A percentile compares a stretch with the other conserved stretches of the same genome.
These are phyloP conservation scores for Saccharomycopsis capsularis DNA, from an alignment of 805 yeast species.

Conservation along the genomic window DNA sequence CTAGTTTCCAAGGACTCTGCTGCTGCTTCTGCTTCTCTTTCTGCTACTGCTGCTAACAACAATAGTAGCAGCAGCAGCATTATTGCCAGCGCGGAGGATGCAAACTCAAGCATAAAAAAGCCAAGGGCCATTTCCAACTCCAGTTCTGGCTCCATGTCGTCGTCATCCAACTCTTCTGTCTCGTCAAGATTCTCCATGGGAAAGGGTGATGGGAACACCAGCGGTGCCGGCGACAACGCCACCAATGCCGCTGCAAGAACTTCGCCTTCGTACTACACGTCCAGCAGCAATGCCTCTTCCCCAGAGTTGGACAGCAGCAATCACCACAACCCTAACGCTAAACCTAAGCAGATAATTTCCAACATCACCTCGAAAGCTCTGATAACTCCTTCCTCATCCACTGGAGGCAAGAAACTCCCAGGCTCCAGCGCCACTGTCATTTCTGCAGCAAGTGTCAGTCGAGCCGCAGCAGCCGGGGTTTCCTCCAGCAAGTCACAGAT, in stretches of 20 bases:
- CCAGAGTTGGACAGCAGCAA: constrained; percentile 4
- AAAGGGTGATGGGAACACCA: not conserved
- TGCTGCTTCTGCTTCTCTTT: constrained; percentile 1
- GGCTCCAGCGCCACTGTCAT: not conserved
- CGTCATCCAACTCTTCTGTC: not conserved
- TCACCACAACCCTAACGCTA: not conserved
- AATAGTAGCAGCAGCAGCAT: not conserved
- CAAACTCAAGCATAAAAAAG: not conserved
- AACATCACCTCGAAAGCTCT: constrained; percentile 2
- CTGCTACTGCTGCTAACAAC: not conserved
- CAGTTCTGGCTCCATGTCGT: constrained; percentile 5
- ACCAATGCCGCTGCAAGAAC: not conserved
- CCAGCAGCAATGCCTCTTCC: constrained; percentile 8
- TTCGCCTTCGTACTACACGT: not conserved
- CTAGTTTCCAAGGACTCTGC: not conserved
- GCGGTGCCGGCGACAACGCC: not conserved
- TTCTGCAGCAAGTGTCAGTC: not conserved
- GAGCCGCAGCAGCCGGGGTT: not conserved
- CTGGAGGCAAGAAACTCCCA: not conserved
- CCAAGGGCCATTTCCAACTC: constrained; percentile 3
- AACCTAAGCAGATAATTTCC: not conserved
- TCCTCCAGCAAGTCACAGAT: not conserved
- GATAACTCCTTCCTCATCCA: too few species aligned
- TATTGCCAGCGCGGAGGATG: constrained; percentile 6
- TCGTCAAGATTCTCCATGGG: not conserved